phyloP scores from a whole-genome alignment of 2,329 filamentous ascomycete species.

The Talaromyces sp. region DNA sequence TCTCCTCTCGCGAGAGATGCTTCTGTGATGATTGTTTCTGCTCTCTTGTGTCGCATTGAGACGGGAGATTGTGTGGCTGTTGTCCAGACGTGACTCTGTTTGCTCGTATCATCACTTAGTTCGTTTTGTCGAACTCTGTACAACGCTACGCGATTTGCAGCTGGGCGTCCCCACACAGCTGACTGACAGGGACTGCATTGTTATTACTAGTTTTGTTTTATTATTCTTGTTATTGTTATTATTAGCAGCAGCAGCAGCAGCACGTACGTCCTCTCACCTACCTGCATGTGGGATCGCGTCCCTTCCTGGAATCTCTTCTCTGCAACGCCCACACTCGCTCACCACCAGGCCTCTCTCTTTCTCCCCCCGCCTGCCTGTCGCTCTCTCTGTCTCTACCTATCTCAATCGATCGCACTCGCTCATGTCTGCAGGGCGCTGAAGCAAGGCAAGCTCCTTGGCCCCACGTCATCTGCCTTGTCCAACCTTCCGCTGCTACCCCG shows the following conservation, averaged over 20 bases:
- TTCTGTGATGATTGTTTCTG: not conserved
- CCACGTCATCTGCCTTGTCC: not conserved
- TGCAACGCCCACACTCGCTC: not conserved
- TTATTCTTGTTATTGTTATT: not conserved
- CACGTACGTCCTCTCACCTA: not conserved
- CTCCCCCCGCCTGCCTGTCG: not conserved
- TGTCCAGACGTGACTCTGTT: not conserved
- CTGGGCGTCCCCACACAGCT: not conserved
- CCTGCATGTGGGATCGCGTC: not conserved
- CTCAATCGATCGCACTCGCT: not conserved
- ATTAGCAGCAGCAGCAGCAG: not conserved
- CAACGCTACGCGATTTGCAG: not conserved
- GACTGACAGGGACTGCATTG: not conserved
- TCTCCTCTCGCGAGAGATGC: not conserved
- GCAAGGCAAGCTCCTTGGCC: not conserved
- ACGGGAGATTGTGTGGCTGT: not conserved
- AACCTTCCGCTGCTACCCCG: conserved; percentile 8
- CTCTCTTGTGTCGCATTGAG: not conserved
- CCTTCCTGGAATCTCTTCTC: not conserved
- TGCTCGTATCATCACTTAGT: not conserved
- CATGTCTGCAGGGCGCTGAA: not conserved
- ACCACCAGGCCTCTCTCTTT: not conserved
- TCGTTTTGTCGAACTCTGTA: not conserved
- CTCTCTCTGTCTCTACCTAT: not conserved
- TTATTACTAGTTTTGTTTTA: too few relatives aligned